Percentiles rank a stretch among this genome's conserved stretches.
phyloP scores from a whole-genome alignment of 495 filamentous ascomycete species.

The Cryomyces minteri region DNA sequence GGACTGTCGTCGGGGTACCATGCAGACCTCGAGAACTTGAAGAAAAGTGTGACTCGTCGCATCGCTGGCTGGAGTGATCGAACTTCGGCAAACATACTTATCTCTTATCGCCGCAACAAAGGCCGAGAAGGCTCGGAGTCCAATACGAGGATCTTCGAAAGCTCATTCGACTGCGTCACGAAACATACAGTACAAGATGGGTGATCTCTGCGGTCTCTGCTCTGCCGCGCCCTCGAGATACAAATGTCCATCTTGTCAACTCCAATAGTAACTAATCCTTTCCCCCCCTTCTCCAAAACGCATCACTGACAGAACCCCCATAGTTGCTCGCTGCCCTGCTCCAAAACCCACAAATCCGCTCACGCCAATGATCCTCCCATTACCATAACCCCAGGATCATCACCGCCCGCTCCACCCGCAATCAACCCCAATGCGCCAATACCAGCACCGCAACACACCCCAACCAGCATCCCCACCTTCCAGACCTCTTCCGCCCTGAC shows the following conservation, averaged over 20 bases:
- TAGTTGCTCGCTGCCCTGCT: conserved; percentile 14
- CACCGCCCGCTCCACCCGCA: neutral
- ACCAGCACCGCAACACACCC: neutral
- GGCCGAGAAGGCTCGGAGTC: no score
- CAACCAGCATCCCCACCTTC: neutral
- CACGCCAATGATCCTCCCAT: conserved; percentile 3
- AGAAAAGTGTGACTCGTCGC: no score
- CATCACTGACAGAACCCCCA: neutral
- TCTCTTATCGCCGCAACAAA: no score
- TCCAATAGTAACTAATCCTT: conserved; percentile 17
- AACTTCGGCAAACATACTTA: no score
- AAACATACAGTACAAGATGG: neutral
- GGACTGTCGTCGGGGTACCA: no score
- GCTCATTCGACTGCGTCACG: no score
- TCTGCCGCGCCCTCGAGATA: conserved; percentile 16
- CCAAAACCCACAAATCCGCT: conserved; percentile 9
- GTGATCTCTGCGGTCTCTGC: conserved; percentile 14
- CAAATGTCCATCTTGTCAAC: conserved; percentile 20
- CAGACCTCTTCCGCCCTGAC: conserved; percentile 10
- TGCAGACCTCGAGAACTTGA: no score
- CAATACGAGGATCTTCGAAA: no score
- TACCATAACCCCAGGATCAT: neutral
- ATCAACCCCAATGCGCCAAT: neutral
- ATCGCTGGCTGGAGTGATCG: no score
- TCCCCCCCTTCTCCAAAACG: neutral